Conservation (phyloP, 2,329 filamentous ascomycete genomes). For the Xylariaceae sp. region DNA sequence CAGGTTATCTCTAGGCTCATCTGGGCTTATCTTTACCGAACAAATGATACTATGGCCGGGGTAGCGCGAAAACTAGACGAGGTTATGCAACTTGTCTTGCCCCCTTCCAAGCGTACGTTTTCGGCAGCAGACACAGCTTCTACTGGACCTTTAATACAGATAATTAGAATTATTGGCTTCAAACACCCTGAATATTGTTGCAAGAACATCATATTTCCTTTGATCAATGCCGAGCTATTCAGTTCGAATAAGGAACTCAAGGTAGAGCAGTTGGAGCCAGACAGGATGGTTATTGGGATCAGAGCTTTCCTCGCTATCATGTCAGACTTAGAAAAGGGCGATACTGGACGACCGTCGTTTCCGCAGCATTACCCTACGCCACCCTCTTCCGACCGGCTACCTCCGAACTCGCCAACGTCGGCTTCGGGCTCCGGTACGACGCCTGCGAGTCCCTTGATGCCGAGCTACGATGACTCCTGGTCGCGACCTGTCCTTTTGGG, state of each 20-base stretch:
- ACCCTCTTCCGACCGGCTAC: slow-evolving; percentile 46
- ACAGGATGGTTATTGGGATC: slow-evolving; percentile 96
- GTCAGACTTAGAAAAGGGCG: slow-evolving; percentile 85
- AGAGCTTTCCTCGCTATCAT: slow-evolving; percentile 91
- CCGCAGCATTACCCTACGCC: slow-evolving; percentile 64
- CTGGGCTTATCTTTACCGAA: slow-evolving; percentile 93
- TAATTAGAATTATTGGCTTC: slow-evolving; percentile 92
- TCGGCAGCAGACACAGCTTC: slow-evolving; percentile 82
- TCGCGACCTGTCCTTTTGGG: slow-evolving; percentile 66
- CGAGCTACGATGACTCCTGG: slow-evolving; percentile 62
- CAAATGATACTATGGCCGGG: slow-evolving; percentile 68
- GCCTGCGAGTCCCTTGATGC: slow-evolving; percentile 28
- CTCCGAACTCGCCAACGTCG: slow-evolving; percentile 53
- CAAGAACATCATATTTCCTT: slow-evolving; percentile 86
- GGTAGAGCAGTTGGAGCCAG: slow-evolving; percentile 92
- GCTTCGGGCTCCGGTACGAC: slow-evolving; percentile 40
- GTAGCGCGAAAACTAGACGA: slow-evolving; percentile 85
- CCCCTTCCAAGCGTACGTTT: slow-evolving; percentile 77
- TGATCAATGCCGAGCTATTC: slow-evolving; percentile 93
- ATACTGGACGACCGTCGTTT: slow-evolving; percentile 78
- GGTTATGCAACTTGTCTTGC: slow-evolving; percentile 81
- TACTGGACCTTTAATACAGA: slow-evolving; percentile 86
- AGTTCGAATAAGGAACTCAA: slow-evolving; percentile 73
- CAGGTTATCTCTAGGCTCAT: slow-evolving; percentile 88
- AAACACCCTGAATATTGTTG: slow-evolving; percentile 95